Conservation (phyloP, 2,329 filamentous ascomycete genomes). For the Didymella arachidicola region DNA sequence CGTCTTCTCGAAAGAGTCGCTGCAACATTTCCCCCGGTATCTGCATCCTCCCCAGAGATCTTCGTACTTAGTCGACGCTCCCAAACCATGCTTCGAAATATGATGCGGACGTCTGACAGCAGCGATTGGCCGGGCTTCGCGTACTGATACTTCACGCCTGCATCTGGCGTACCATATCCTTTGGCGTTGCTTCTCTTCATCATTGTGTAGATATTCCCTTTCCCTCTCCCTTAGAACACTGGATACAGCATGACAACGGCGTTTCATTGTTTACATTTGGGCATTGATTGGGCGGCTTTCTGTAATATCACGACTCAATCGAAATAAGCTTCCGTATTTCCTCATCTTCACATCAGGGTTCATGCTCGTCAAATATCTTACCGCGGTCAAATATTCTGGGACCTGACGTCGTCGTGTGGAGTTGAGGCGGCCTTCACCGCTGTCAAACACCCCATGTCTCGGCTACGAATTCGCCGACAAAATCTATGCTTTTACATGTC, state of each 20-base stretch:
- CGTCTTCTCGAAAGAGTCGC: conserved; percentile 4
- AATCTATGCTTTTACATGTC: conserved; percentile 14
- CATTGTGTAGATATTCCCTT: conserved; percentile 11
- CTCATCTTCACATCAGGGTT: conserved; percentile 3
- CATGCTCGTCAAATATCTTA: conserved; percentile 9
- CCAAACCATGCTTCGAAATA: conserved; percentile 1
- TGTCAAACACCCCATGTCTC: conserved; percentile 9
- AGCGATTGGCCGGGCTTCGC: conserved; percentile 5
- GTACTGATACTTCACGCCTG: background rate
- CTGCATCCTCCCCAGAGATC: conserved; percentile 12
- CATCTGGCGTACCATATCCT: conserved; percentile 1
- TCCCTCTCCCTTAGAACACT: conserved; percentile 7
- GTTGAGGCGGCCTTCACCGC: conserved; percentile 15
- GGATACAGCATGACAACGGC: conserved; percentile 19
- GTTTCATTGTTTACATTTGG: conserved; percentile 11
- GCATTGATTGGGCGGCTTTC: conserved; percentile 9
- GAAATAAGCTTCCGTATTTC: conserved; percentile 9
- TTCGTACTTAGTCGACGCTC: conserved; percentile 1
- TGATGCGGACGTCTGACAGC: conserved; percentile 7
- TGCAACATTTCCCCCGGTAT: background rate
- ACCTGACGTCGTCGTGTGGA: conserved; percentile 11
- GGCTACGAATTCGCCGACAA: conserved; percentile 19
- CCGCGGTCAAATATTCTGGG: background rate
- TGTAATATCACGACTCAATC: conserved; percentile 1
- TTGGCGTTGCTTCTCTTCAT: background rate